Base-by-base conservation (phyloP, 331 rosid species). In the Telfairia occidentalis region DNA sequence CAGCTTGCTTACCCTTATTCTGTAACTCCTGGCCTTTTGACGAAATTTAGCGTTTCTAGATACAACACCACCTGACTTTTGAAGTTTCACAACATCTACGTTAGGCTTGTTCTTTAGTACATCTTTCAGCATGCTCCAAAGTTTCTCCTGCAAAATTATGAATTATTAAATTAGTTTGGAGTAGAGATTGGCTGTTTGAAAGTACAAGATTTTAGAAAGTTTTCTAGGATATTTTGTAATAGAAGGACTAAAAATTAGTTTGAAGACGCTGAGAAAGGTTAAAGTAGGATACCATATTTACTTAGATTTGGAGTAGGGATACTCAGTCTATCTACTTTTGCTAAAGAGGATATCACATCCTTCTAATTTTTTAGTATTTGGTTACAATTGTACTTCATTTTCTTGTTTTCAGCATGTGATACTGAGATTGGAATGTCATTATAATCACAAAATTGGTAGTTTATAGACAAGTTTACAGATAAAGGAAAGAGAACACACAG, bases 51-150 rank as follows among this genome's bases (percentile, higher is more conserved):
- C 83, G 59, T 87, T 90, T 79, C 98, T 88, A 35, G 92, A 82
- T 79, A 95, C 98, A 81, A 95, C 97, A 48, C 98, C 98, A 37
- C 98, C 98, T 5, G 98, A 95, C 81, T 83, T 91, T 74, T 95
- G 97, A 81, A 91, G 98, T 82, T 95, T 95, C 75, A 94, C 98
- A 38, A 95, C 97, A 59, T 92, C 97, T 79, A 95, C 93, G 18
- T 86, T 83, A 35, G 99, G 92, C 66, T 90, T 92, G 73, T 81
- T 87, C 87, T 81, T 90, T 53, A 89, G 82, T 12, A 85, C 99
- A 30, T 92, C 96, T 82, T 83, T 88, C 69, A 95, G 97, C 99
- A 88, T 85, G 84, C 97, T 95, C 71, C 86, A 95, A 66, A 95
- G 92, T 78, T 95, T 92, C 84, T 95, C 99, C 99, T 95, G 75